A percentile compares a stretch with the other conserved stretches of the same genome.
Conservation (phyloP, 345 rosid species). For the Populus euphratica region DNA sequence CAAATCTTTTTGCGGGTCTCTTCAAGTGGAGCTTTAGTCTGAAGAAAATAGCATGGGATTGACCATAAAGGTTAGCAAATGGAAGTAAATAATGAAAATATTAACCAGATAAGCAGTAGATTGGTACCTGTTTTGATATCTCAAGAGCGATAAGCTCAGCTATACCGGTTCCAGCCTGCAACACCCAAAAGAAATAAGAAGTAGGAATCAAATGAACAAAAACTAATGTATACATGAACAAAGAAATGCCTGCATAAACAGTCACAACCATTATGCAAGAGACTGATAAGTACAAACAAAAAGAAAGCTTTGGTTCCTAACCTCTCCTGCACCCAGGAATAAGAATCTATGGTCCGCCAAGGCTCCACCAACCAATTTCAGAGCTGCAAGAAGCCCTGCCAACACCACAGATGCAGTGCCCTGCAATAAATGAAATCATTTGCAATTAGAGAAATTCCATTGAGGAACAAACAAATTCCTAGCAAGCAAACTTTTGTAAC, state of each 20-base stretch:
- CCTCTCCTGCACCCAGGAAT: slow-evolving; percentile 98
- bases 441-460: not conserved
- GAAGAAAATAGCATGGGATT: slow-evolving; percentile 22
- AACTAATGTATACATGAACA: not conserved
- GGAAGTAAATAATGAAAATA: not conserved
- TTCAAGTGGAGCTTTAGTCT: slow-evolving; percentile 61
- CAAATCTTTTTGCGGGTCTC: slow-evolving; percentile 85
- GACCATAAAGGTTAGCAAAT: slow-evolving; percentile 16
- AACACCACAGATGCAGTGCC: slow-evolving; percentile 96
- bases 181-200: slow-evolving; percentile 1
- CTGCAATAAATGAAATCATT: slow-evolving; percentile 32
- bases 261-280: not conserved
- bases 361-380: slow-evolving; percentile 60
- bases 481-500: not conserved
- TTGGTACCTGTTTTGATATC: slow-evolving; percentile 84
- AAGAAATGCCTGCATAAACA: not conserved
- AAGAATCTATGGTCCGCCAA: slow-evolving; percentile 78
- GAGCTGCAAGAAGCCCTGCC: slow-evolving; percentile 77
- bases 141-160: slow-evolving; percentile 95
- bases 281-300: not conserved
- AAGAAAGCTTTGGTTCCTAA: slow-evolving; percentile 22
- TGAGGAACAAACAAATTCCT: not conserved
- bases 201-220: not conserved
- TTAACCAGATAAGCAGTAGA: slow-evolving; percentile 15
- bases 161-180: slow-evolving; percentile 98